phyloP scores from a whole-genome alignment of 2,329 filamentous ascomycete species.

The Diaporthe sp. region DNA sequence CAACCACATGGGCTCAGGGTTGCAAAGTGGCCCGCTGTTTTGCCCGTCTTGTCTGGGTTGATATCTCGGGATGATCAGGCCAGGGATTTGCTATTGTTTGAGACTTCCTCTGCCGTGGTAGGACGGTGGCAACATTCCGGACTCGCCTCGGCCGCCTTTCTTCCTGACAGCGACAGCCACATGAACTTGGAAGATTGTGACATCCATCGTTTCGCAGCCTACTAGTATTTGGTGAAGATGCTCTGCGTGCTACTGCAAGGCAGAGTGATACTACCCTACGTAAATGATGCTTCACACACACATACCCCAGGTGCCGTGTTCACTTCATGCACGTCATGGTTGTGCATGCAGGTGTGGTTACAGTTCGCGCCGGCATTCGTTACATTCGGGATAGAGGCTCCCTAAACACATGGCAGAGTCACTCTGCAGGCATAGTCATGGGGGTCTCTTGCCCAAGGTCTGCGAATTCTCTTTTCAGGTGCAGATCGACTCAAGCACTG shows the following conservation, averaged over 20 bases:
- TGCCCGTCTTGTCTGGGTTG: not conserved
- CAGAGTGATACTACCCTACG: not conserved
- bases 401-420: not conserved
- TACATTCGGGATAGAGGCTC: not conserved
- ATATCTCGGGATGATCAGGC: not conserved
- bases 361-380: not conserved
- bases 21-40: not conserved
- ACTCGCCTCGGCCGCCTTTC: not conserved
- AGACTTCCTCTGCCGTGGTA: not conserved
- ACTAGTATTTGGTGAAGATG: not conserved
- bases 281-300: not conserved
- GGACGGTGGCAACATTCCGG: not conserved
- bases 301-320: not conserved
- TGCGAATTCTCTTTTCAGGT: not conserved
- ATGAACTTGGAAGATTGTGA: not conserved
- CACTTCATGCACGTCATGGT: not conserved
- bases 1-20: not conserved
- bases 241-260: not conserved
- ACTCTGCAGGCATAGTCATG: not conserved
- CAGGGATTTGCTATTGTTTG: too few relatives aligned
- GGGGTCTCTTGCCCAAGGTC: not conserved
- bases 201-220: not conserved
- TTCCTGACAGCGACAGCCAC: too few relatives aligned
- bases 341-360: not conserved
- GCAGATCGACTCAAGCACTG: not conserved